Conservation (phyloP, 2,329 filamentous ascomycete species). For the Davidsoniella neocaledoniae region DNA sequence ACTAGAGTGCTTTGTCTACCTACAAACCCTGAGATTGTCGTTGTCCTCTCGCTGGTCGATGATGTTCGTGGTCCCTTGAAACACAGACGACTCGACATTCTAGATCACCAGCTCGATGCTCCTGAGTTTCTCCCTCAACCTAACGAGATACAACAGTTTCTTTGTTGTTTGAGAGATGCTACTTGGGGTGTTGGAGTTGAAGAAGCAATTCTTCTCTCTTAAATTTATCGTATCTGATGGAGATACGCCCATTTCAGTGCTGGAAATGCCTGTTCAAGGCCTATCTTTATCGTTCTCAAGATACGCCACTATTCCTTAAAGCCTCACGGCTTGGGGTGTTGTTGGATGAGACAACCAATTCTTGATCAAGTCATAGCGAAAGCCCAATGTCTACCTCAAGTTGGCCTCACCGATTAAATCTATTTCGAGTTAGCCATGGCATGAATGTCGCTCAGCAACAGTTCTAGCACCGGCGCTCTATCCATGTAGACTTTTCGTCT, state of each 20-base stretch:
- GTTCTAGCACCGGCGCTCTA: conserved; percentile 77
- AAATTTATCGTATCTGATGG: conserved; percentile 49
- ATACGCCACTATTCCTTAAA: conserved; percentile 22
- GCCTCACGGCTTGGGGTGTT: conserved; percentile 38
- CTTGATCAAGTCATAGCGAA: conserved; percentile 5
- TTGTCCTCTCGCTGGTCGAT: conserved; percentile 61
- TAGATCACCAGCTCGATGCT: conserved; percentile 61
- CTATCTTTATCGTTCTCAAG: conserved; percentile 9
- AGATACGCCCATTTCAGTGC: neutral
- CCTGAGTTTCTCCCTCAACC: conserved; percentile 43
- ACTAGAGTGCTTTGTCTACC: conserved; percentile 9
- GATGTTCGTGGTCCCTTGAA: neutral
- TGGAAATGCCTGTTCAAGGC: conserved; percentile 1
- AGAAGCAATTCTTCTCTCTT: conserved; percentile 50
- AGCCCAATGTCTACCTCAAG: conserved; percentile 7
- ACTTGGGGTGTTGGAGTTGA: conserved; percentile 65
- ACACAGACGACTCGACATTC: conserved; percentile 5
- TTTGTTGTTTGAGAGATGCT: conserved; percentile 36
- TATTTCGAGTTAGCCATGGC: conserved; percentile 70
- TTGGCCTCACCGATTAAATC: conserved; percentile 60
- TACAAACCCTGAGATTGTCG: conserved; percentile 47
- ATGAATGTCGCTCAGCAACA: conserved; percentile 92
- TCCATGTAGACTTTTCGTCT: conserved; percentile 40
- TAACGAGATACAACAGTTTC: conserved; percentile 30
- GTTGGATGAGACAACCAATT: conserved; percentile 47